These are phyloP conservation scores for Desmodesmus armatus DNA, from an alignment of 139 green algal species.

Conservation along the genomic window DNA sequence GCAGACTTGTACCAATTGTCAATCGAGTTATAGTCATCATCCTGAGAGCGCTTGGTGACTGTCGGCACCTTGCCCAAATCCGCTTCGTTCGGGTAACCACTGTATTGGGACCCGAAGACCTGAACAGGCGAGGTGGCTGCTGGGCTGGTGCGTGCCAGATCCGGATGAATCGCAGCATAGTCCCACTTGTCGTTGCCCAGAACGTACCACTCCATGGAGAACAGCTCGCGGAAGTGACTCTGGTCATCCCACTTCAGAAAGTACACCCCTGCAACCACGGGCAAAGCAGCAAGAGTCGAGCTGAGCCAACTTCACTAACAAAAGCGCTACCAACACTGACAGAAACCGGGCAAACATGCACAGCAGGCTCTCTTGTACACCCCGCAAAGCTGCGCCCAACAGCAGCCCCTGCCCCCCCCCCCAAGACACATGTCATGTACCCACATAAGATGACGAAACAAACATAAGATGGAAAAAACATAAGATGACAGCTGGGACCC, in stretches of 20 bases:
- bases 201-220: slow-evolving; percentile 42
- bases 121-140: background rate
- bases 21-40: slow-evolving; percentile 12
- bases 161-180: slow-evolving; percentile 29
- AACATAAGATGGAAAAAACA: background rate
- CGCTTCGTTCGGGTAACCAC: background rate
- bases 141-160: background rate
- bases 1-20: background rate
- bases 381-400: too few relatives aligned
- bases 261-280: slow-evolving; percentile 12
- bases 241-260: slow-evolving; percentile 42
- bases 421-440: background rate
- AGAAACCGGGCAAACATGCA: background rate
- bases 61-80: background rate
- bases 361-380: too few relatives aligned
- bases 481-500: background rate
- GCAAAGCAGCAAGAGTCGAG: background rate
- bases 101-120: slow-evolving; percentile 9
- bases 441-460: background rate
- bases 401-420: too few relatives aligned
- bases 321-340: background rate
- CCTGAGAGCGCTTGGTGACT: background rate
- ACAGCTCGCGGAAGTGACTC: slow-evolving; percentile 9
- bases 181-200: slow-evolving; percentile 36
- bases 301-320: too few relatives aligned